phyloP scores from a whole-genome alignment of 225 moss, liverwort and hornwort genomes.

The Polytrichum formosum region DNA sequence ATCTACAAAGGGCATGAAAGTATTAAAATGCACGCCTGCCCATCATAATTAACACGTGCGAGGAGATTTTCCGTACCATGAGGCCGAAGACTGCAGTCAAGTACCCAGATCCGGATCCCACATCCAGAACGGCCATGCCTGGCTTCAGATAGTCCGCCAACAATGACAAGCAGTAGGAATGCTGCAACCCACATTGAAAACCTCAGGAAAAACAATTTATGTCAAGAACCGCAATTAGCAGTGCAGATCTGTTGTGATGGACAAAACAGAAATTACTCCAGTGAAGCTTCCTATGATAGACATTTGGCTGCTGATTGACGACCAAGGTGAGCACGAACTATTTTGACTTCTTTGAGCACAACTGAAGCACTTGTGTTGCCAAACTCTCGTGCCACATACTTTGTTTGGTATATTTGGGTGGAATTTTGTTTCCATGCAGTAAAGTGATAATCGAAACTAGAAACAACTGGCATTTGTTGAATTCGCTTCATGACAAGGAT shows the following conservation, averaged over 20 bases:
- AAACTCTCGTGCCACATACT: not conserved
- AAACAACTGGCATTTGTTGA: not conserved
- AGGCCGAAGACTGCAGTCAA: constrained; percentile 86
- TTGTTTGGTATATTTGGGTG: not conserved
- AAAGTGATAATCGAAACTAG: no score
- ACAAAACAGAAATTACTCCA: no score
- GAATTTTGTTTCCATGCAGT: not conserved
- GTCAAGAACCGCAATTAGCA: no score
- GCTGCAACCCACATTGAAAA: constrained; percentile 30
- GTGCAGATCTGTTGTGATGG: no score
- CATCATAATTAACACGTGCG: no score
- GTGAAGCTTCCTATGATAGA: no score
- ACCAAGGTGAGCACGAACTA: no score
- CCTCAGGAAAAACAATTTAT: not conserved
- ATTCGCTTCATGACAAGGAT: not conserved
- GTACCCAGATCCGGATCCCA: constrained; percentile 94
- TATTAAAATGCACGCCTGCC: no score
- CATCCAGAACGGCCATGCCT: constrained; percentile 83
- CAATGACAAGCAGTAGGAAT: constrained; percentile 87
- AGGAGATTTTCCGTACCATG: constrained; percentile 45
- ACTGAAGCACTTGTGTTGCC: not conserved
- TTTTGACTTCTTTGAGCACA: not conserved
- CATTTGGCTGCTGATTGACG: no score
- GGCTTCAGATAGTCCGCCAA: constrained; percentile 83
- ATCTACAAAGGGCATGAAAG: no score